phyloP scores from a whole-genome alignment of 2,329 filamentous ascomycete species.

The Colletotrichum echinochloae region DNA sequence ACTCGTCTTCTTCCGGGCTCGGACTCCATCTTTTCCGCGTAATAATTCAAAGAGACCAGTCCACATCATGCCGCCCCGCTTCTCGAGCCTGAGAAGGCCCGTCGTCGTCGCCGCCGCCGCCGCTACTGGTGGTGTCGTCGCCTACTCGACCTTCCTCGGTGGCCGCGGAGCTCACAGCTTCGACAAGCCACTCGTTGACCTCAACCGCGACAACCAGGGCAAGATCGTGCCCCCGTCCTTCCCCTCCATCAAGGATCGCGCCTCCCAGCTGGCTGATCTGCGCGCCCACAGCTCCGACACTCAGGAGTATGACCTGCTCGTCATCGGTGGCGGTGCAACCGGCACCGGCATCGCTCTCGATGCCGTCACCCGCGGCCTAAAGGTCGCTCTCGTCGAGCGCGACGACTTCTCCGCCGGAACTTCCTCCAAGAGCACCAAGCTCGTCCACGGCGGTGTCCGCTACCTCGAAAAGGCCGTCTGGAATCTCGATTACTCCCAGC shows the following conservation, averaged over 20 bases:
- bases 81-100: conserved; percentile 52
- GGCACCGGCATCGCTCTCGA: conserved; percentile 85
- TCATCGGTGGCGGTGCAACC: conserved; percentile 85
- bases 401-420: conserved; percentile 87
- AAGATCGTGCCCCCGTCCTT: conserved; percentile 55
- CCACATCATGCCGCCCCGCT: conserved; percentile 50
- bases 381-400: conserved; percentile 83
- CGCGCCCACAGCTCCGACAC: conserved; percentile 51
- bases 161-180: conserved; percentile 48
- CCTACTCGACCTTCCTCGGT: conserved; percentile 46
- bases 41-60: background rate
- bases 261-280: conserved; percentile 56
- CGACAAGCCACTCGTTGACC: conserved; percentile 49
- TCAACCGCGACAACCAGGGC: conserved; percentile 52
- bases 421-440: conserved; percentile 88
- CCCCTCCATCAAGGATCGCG: conserved; percentile 49
- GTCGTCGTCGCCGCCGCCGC: conserved; percentile 47
- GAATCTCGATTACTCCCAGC: conserved; percentile 87
- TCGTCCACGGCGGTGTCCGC: conserved; percentile 86
- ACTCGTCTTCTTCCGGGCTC: conserved; percentile 9
- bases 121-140: conserved; percentile 46
- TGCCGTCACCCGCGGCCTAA: conserved; percentile 81
- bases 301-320: conserved; percentile 78
- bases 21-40: conserved; percentile 19
- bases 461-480: conserved; percentile 89